Percentiles rank a stretch among this genome's conserved stretches.
These are phyloP conservation scores for Penicillium sp. DNA, from an alignment of 2,329 filamentous ascomycete genomes.

Conservation along the genomic window DNA sequence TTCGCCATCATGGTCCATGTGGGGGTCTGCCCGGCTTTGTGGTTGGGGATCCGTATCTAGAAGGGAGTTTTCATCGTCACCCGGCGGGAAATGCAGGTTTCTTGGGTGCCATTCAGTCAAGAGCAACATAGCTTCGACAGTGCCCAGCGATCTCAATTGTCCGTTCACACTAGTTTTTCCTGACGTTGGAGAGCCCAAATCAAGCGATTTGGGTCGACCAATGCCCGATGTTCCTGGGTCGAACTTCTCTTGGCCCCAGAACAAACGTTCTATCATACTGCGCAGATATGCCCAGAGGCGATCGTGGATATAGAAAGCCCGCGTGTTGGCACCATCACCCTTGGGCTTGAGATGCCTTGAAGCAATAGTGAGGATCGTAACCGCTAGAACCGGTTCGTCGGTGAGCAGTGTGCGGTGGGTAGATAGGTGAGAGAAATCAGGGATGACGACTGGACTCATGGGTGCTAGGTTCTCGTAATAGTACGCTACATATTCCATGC, in stretches of 20 bases:
- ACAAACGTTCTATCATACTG: constrained; percentile 90
- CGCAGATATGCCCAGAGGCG: constrained; percentile 93
- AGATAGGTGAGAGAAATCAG: constrained; percentile 81
- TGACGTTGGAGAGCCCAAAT: constrained; percentile 57
- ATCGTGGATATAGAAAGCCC: constrained; percentile 89
- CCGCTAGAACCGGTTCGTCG: constrained; percentile 89
- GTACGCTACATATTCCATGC: constrained; percentile 91
- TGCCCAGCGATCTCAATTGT: constrained; percentile 85
- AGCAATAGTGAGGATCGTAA: constrained; percentile 87
- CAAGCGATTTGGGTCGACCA: constrained; percentile 69
- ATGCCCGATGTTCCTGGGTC: constrained; percentile 66
- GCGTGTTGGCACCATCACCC: constrained; percentile 77
- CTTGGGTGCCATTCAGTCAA: constrained; percentile 97
- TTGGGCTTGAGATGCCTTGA: constrained; percentile 81
- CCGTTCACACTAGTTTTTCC: constrained; percentile 62
- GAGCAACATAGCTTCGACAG: constrained; percentile 90
- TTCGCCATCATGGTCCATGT: constrained; percentile 42
- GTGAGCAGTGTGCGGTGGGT: constrained; percentile 78
- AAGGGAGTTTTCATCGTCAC: constrained; percentile 66
- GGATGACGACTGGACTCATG: constrained; percentile 88
- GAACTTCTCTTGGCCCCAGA: constrained; percentile 96
- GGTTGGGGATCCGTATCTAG: constrained; percentile 70
- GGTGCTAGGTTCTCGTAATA: constrained; percentile 92
- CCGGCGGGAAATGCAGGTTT: constrained; percentile 85
- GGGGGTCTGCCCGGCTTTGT: constrained; percentile 56